phyloP scores from a whole-genome alignment of 2,329 filamentous ascomycete genomes.

The Cladosporium austrohemisphaericum region DNA sequence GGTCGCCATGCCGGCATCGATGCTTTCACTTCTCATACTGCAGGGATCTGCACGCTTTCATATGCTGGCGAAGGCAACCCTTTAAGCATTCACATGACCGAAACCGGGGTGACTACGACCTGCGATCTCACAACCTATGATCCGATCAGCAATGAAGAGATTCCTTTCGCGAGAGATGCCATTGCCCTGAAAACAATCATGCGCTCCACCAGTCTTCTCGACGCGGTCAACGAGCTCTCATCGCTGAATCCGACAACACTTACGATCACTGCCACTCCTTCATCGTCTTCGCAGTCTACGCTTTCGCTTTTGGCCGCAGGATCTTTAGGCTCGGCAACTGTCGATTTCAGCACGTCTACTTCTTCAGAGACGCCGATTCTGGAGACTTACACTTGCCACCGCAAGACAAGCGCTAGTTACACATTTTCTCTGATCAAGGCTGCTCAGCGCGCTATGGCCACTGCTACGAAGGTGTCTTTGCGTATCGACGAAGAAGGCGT shows the following conservation, averaged over 20 bases:
- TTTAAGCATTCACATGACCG: slow-evolving; percentile 80
- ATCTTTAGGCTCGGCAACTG: slow-evolving; percentile 56
- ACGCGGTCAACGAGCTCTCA: slow-evolving; percentile 65
- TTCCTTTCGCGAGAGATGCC: slow-evolving; percentile 78
- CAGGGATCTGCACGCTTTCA: slow-evolving; percentile 78
- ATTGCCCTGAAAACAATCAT: slow-evolving; percentile 93
- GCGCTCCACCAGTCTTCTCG: slow-evolving; percentile 69
- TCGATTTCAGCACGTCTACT: slow-evolving; percentile 51
- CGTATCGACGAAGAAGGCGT: slow-evolving; percentile 85
- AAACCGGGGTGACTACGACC: slow-evolving; percentile 80
- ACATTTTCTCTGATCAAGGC: slow-evolving; percentile 83
- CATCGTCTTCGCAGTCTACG: slow-evolving; percentile 39
- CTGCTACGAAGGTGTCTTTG: slow-evolving; percentile 88
- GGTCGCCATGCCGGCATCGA: slow-evolving; percentile 50
- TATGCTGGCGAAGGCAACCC: slow-evolving; percentile 73
- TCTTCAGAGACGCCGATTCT: slow-evolving; percentile 48
- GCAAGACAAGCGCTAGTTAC: slow-evolving; percentile 65
- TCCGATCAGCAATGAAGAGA: slow-evolving; percentile 57
- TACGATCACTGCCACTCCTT: slow-evolving; percentile 49
- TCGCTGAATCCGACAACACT: slow-evolving; percentile 58
- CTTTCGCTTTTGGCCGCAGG: slow-evolving; percentile 68
- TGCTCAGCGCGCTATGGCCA: slow-evolving; percentile 85
- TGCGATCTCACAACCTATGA: slow-evolving; percentile 84
- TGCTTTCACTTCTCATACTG: slow-evolving; percentile 80
- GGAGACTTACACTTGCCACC: slow-evolving; percentile 66